phyloP scores from a whole-genome alignment of 164 flowering plant species.

The Tetracentron sinense region DNA sequence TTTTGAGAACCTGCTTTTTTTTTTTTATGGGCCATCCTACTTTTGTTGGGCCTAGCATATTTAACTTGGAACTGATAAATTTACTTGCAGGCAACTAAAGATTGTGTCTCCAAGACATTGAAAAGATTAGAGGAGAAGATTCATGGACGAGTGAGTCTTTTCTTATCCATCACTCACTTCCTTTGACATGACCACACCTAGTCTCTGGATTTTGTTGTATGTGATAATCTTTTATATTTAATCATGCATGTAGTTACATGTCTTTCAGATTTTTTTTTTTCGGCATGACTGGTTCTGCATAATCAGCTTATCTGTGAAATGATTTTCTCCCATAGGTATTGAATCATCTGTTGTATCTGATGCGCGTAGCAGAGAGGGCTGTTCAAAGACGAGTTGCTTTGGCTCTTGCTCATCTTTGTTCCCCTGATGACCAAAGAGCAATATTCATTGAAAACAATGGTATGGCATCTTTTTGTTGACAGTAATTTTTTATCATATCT shows the following conservation, averaged over 20 bases:
- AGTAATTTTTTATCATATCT: not conserved
- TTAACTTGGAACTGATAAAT: constrained; percentile 2
- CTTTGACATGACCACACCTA: not conserved
- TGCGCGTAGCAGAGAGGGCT: constrained; percentile 69
- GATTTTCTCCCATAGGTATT: constrained; percentile 48
- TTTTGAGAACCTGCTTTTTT: not conserved
- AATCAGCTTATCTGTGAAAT: constrained; percentile 3
- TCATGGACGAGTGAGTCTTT: constrained; percentile 68
- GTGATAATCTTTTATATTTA: no score
- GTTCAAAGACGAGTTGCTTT: constrained; percentile 84
- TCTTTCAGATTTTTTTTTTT: not conserved
- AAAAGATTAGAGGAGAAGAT: constrained; percentile 96
- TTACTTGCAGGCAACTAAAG: constrained; percentile 74
- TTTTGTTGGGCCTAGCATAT: not conserved
- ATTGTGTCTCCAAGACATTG: constrained; percentile 95
- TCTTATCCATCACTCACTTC: constrained; percentile 1
- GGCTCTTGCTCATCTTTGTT: constrained; percentile 96
- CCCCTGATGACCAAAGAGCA: constrained; percentile 70
- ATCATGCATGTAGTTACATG: not conserved
- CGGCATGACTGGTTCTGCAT: not conserved
- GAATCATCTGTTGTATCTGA: constrained; percentile 70
- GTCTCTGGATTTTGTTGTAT: not conserved
- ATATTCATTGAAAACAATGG: constrained; percentile 86
- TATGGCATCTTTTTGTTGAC: constrained; percentile 19
- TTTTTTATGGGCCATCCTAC: constrained; percentile 7